These are phyloP conservation scores for Paraphaeosphaeria sporulosa DNA, from an alignment of 2,329 filamentous ascomycete species.

Conservation along the genomic window DNA sequence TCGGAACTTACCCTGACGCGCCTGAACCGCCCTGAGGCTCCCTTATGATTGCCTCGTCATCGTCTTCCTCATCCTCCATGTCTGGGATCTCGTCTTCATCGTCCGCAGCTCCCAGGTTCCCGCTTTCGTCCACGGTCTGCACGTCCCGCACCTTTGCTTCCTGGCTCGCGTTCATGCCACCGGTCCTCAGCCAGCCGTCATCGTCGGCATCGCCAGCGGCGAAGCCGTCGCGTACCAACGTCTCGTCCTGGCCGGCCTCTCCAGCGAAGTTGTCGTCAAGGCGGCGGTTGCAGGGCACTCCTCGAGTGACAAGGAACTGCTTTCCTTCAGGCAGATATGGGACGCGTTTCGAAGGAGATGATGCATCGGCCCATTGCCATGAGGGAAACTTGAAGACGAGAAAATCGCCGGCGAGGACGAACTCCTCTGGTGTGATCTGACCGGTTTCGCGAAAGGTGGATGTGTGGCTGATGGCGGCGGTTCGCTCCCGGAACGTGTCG, in stretches of 20 bases:
- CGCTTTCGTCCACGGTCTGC: constrained; percentile 85
- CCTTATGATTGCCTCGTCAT: constrained; percentile 93
- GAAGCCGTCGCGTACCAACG: constrained; percentile 82
- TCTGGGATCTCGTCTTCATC: constrained; percentile 86
- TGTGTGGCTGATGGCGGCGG: constrained; percentile 85
- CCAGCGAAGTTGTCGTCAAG: constrained; percentile 94
- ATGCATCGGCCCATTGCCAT: constrained; percentile 94
- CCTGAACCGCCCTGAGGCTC: constrained; percentile 57
- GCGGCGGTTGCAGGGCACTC: constrained; percentile 90
- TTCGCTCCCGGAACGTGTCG: constrained; percentile 89
- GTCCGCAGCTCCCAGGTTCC: constrained; percentile 80
- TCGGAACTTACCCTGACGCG: constrained; percentile 61
- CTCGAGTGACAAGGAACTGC: constrained; percentile 93
- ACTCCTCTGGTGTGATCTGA: constrained; percentile 97
- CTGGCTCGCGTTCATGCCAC: constrained; percentile 76
- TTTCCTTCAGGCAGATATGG: constrained; percentile 85
- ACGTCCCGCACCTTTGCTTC: constrained; percentile 82
- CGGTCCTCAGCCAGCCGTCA: constrained; percentile 91
- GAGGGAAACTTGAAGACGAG: constrained; percentile 99
- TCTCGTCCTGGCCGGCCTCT: constrained; percentile 84
- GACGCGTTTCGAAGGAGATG: constrained; percentile 79
- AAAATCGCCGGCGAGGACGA: constrained; percentile 94
- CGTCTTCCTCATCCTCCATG: constrained; percentile 96
- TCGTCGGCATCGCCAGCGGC: constrained; percentile 64
- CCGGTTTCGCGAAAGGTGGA: constrained; percentile 94